Evolutionary conservation across 108 stramenopile species (phyloP).

Genomic region (Fragilaria crotonensis): DNA sequence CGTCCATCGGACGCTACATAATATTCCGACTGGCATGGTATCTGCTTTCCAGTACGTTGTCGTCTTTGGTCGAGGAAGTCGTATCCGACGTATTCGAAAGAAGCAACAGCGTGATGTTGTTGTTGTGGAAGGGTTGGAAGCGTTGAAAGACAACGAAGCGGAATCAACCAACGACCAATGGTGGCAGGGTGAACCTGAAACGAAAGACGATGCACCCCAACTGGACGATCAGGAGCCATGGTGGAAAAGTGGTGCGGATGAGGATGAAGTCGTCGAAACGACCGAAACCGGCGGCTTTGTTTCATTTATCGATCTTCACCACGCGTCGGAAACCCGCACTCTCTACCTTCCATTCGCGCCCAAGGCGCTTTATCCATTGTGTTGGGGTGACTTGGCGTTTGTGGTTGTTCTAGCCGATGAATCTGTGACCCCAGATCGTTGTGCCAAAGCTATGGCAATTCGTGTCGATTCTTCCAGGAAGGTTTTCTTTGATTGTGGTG

Average conservation of each 20-base stretch:
- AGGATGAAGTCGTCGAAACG: neutral
- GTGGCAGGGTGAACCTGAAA: neutral
- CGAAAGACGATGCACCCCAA: neutral
- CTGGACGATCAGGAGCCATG: neutral
- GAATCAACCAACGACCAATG: neutral
- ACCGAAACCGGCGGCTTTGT: slow-evolving; percentile 55
- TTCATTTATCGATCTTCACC: slow-evolving; percentile 57
- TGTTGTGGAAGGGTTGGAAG: neutral
- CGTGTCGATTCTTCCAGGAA: slow-evolving; percentile 22
- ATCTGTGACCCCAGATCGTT: neutral
- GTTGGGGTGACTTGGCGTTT: slow-evolving; percentile 51
- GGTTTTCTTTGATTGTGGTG: slow-evolving; percentile 23
- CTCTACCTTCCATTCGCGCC: slow-evolving; percentile 71
- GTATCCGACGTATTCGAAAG: neutral
- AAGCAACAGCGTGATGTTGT: neutral
- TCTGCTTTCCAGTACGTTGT: slow-evolving; percentile 10
- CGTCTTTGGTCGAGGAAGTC: slow-evolving; percentile 22
- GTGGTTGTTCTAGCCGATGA: slow-evolving; percentile 45
- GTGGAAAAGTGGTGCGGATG: neutral
- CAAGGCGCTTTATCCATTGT: slow-evolving; percentile 33
- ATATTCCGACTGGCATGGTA: slow-evolving; percentile 5
- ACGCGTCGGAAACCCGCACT: slow-evolving; percentile 51
- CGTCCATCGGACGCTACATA: slow-evolving; percentile 16
- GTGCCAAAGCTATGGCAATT: slow-evolving; percentile 19
- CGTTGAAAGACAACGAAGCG: neutral